Conservation (phyloP, 2,329 filamentous ascomycete genomes). For the Huntiella savannae region DNA sequence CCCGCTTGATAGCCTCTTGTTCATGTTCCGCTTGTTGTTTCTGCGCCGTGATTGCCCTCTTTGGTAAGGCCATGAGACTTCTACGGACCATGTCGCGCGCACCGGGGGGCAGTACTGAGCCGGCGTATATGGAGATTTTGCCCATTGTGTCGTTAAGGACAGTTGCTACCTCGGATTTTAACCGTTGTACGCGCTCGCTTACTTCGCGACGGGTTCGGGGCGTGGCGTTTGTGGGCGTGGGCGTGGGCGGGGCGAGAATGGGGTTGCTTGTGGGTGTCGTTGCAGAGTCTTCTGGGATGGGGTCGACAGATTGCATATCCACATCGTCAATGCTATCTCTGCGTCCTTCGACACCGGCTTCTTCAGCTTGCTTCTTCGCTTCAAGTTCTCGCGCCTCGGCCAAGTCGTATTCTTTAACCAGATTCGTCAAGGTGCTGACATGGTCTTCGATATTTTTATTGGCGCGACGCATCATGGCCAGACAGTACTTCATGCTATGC, state of each 20-base stretch:
- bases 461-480: constrained; percentile 61
- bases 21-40: constrained; percentile 6
- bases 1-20: constrained; percentile 8
- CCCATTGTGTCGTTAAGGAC: constrained; percentile 66
- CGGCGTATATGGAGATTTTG: constrained; percentile 74
- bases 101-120: constrained; percentile 80
- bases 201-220: constrained; percentile 20
- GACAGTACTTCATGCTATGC: constrained; percentile 64
- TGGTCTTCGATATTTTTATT: constrained; percentile 64
- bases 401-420: constrained; percentile 64
- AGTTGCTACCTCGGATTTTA: constrained; percentile 55
- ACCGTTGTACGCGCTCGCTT: constrained; percentile 43
- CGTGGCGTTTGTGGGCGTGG: too few species aligned
- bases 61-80: constrained; percentile 68
- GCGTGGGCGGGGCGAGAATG: background rate
- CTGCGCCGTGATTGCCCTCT: constrained; percentile 59
- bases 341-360: constrained; percentile 8
- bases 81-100: constrained; percentile 64
- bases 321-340: constrained; percentile 8
- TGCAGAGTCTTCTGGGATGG: background rate
- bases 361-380: constrained; percentile 1
- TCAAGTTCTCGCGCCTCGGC: constrained; percentile 16
- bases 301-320: constrained; percentile 14
- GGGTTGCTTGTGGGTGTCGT: background rate
- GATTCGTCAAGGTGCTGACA: constrained; percentile 52